These are phyloP conservation scores for Austroboletus niveus DNA, from an alignment of 1,284 basidiomycete species.

Conservation along the genomic window DNA sequence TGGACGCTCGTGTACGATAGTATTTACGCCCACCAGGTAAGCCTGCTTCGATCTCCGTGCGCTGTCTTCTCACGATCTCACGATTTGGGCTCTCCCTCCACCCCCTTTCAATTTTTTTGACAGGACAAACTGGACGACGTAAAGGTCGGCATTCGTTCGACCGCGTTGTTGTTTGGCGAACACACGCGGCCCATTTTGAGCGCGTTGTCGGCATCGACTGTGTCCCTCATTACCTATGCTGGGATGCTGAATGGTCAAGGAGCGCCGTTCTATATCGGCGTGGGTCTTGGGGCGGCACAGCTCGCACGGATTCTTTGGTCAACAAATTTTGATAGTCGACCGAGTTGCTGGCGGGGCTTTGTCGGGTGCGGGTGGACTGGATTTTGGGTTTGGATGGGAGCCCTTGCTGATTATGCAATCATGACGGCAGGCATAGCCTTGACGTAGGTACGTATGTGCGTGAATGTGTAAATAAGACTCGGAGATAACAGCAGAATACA, in stretches of 20 bases:
- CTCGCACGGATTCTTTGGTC: slow-evolving; percentile 77
- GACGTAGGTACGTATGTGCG: not conserved
- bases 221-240: slow-evolving; percentile 76
- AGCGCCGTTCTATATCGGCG: slow-evolving; percentile 78
- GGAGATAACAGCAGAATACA: no score
- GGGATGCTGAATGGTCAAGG: slow-evolving; percentile 79
- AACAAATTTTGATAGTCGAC: slow-evolving; percentile 76
- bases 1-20: slow-evolving; percentile 99
- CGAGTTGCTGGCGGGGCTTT: slow-evolving; percentile 94
- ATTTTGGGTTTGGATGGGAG: slow-evolving; percentile 85
- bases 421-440: slow-evolving; percentile 19
- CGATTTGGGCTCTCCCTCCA: no score
- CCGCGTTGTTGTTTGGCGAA: slow-evolving; percentile 86
- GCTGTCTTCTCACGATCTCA: no score
- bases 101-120: not conserved
- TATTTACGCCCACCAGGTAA: slow-evolving; percentile 96
- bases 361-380: slow-evolving; percentile 87
- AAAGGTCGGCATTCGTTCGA: slow-evolving; percentile 87
- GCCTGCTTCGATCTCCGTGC: slow-evolving; percentile 7
- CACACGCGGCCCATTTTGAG: slow-evolving; percentile 77
- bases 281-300: slow-evolving; percentile 73
- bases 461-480: no score
- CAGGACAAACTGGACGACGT: slow-evolving; percentile 95
- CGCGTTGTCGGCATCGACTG: slow-evolving; percentile 70
- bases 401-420: slow-evolving; percentile 71